Evolutionary conservation across 2,329 filamentous ascomycete species (phyloP).

Genomic region (Exophiala xenobiotica): DNA sequence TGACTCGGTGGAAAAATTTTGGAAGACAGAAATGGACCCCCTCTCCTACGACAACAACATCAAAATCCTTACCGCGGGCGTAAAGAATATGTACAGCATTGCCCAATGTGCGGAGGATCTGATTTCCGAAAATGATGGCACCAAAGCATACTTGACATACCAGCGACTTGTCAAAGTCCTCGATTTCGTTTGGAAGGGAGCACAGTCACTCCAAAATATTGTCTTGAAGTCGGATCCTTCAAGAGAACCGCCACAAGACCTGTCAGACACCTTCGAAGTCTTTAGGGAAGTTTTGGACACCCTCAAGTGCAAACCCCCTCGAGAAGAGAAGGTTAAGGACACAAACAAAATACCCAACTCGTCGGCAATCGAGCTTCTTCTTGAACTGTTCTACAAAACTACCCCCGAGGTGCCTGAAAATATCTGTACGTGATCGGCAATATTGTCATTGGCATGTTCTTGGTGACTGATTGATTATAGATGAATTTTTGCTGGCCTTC

Average conservation of each 20-base stretch:
- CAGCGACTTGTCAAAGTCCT: conserved; percentile 8
- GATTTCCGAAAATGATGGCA: not conserved
- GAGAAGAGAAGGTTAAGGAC: not conserved
- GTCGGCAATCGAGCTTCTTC: conserved; percentile 10
- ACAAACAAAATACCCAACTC: conserved; percentile 7
- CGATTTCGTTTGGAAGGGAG: conserved; percentile 7
- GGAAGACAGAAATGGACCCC: not conserved
- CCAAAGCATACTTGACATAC: conserved; percentile 11
- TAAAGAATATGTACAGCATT: conserved; percentile 10
- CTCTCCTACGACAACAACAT: conserved; percentile 1
- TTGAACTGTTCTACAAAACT: conserved; percentile 8
- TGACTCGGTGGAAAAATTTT: conserved; percentile 5
- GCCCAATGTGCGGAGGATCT: conserved; percentile 5
- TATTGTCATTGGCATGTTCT: conserved; percentile 7
- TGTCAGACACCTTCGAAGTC: not conserved
- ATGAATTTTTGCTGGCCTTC: conserved; percentile 7
- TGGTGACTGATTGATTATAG: conserved; percentile 10
- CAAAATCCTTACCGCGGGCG: conserved; percentile 8
- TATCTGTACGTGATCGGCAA: conserved; percentile 9
- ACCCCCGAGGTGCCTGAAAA: not conserved
- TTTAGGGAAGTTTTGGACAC: conserved; percentile 10
- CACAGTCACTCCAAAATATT: conserved; percentile 1
- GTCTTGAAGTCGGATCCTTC: not conserved
- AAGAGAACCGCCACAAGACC: not conserved
- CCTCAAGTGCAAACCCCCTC: not conserved